These are phyloP conservation scores for Apiosordaria backusii DNA, from an alignment of 495 filamentous ascomycete species.

Conservation along the genomic window DNA sequence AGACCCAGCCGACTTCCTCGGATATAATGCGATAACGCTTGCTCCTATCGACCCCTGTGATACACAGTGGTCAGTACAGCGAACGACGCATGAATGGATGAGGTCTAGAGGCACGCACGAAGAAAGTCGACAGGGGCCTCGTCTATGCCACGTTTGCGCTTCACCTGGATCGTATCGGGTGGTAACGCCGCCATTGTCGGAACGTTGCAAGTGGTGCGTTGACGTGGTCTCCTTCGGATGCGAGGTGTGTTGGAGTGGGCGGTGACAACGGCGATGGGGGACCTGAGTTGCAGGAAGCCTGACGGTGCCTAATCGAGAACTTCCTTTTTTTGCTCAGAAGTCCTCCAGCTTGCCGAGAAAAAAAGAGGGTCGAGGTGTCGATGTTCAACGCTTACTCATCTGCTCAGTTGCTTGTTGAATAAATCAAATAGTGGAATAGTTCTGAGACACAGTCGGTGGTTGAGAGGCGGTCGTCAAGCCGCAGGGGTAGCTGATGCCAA, in stretches of 20 bases:
- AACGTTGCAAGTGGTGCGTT: constrained; percentile 9
- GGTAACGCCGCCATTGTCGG: constrained; percentile 44
- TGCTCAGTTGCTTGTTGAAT: not conserved
- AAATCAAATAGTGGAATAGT: not conserved
- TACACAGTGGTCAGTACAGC: constrained; percentile 14
- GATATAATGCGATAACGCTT: constrained; percentile 40
- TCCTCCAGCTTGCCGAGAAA: not conserved
- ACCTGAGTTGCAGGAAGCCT: constrained; percentile 2
- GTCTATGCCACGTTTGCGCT: constrained; percentile 51
- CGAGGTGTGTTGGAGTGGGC: constrained; percentile 4
- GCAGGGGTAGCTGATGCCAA: not conserved
- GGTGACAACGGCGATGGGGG: not conserved
- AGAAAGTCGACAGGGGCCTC: constrained; percentile 52
- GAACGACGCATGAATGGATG: constrained; percentile 20
- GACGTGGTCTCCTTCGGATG: constrained; percentile 13
- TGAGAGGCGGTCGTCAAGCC: not conserved
- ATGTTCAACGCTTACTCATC: not conserved
- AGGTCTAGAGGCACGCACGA: constrained; percentile 27
- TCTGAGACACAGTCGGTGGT: not conserved
- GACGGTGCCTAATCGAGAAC: constrained; percentile 1
- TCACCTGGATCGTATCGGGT: constrained; percentile 50
- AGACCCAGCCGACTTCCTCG: constrained; percentile 37
- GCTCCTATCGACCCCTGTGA: constrained; percentile 27
- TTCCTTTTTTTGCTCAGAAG: not conserved
- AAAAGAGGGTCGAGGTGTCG: not conserved